Conservation (phyloP, 1,139 yeast genomes). For the Nadsonia starkeyi-henricii region DNA sequence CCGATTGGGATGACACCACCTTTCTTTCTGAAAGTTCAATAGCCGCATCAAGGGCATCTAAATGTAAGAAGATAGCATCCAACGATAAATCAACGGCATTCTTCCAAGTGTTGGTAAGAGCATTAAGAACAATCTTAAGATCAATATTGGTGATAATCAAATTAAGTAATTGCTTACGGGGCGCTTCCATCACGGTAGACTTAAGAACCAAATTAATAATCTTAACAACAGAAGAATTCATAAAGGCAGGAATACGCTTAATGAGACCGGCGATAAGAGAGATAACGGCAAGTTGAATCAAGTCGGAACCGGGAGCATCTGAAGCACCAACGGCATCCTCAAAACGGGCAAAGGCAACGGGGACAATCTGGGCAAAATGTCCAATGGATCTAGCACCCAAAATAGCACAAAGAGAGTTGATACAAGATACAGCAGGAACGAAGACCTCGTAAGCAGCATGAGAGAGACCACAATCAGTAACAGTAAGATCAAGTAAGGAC, state of each 20-base stretch:
- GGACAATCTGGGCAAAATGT: constrained; percentile 69
- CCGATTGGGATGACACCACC: constrained; percentile 55
- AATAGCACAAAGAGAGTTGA: constrained; percentile 53
- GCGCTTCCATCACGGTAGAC: constrained; percentile 37
- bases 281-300: constrained; percentile 39
- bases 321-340: constrained; percentile 21
- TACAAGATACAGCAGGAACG: constrained; percentile 60
- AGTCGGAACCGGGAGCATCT: constrained; percentile 15
- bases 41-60: constrained; percentile 50
- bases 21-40: constrained; percentile 61
- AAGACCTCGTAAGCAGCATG: constrained; percentile 42
- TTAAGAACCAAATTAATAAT: constrained; percentile 44
- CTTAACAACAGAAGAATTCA: constrained; percentile 53
- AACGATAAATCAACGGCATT: constrained; percentile 32
- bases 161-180: constrained; percentile 53
- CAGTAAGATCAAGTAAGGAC: constrained; percentile 37
- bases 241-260: constrained; percentile 77
- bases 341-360: constrained; percentile 56
- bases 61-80: constrained; percentile 51
- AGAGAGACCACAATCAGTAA: constrained; percentile 40
- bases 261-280: constrained; percentile 62
- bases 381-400: constrained; percentile 83
- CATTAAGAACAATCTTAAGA: constrained; percentile 42
- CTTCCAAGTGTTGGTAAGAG: constrained; percentile 53
- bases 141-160: constrained; percentile 60